A percentile compares a stretch with the other conserved stretches of the same genome.
Evolutionary conservation across 495 filamentous ascomycete genomes (phyloP).

Genomic region (Aspergillus avenaceus): DNA sequence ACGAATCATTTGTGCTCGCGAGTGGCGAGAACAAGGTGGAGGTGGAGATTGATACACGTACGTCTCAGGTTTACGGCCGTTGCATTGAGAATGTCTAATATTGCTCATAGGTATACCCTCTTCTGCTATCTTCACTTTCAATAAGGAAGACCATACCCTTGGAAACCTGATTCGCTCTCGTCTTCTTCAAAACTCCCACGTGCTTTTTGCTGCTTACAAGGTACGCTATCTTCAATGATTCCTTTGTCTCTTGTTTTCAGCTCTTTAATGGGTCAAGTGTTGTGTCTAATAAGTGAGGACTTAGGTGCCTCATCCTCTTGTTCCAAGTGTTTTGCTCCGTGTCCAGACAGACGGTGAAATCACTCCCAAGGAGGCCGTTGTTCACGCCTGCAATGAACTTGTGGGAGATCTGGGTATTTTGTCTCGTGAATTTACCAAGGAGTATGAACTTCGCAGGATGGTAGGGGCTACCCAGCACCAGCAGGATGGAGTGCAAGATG

Average conservation of each 20-base stretch:
- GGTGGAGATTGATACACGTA: constrained; percentile 80
- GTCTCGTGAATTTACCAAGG: constrained; percentile 86
- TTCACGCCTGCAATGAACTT: constrained; percentile 70
- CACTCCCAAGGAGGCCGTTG: constrained; percentile 81
- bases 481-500: constrained; percentile 31
- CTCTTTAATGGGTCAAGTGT: not conserved
- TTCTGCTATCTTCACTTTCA: constrained; percentile 82
- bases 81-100: constrained; percentile 8
- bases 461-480: constrained; percentile 54
- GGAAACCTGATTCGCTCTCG: constrained; percentile 82
- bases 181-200: constrained; percentile 72
- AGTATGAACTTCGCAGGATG: constrained; percentile 91
- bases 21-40: constrained; percentile 91
- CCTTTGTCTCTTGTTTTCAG: not conserved
- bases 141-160: constrained; percentile 96
- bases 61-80: constrained; percentile 23
- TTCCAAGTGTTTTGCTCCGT: constrained; percentile 79
- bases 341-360: constrained; percentile 88
- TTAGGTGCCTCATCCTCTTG: constrained; percentile 77
- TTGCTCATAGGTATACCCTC: constrained; percentile 64
- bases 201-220: constrained; percentile 86
- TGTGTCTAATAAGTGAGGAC: not conserved
- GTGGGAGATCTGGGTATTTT: constrained; percentile 72
- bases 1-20: constrained; percentile 82
- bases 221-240: constrained; percentile 38